Conservation (phyloP, 2,329 filamentous ascomycete species). For the Diaporthe caulivora region DNA sequence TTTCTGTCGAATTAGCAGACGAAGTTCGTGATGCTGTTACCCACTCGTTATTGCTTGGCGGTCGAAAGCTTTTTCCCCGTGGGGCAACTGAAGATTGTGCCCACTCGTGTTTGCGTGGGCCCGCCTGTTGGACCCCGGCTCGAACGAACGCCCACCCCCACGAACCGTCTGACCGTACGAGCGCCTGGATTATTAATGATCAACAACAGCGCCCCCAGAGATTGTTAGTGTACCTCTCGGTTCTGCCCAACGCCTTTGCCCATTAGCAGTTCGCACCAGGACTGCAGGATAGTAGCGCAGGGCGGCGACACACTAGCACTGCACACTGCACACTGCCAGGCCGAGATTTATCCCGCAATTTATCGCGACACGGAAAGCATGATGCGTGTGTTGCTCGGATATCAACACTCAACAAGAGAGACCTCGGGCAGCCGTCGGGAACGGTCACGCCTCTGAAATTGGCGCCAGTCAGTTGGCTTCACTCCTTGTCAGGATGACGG, state of each 20-base stretch:
- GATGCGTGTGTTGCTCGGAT: neutral
- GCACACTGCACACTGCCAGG: neutral
- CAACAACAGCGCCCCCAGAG: neutral
- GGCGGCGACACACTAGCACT: neutral
- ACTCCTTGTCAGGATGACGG: slow-evolving; percentile 18
- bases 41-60: slow-evolving; percentile 1
- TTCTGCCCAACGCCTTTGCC: neutral
- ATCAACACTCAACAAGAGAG: neutral
- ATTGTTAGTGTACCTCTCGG: neutral
- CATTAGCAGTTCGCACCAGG: neutral
- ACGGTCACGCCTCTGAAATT: neutral
- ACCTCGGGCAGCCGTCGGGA: slow-evolving; percentile 14
- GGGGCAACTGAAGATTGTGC: neutral
- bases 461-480: slow-evolving; percentile 20
- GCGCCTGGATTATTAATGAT: slow-evolving; percentile 3
- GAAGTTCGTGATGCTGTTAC: neutral
- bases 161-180: slow-evolving; percentile 1
- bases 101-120: slow-evolving; percentile 15
- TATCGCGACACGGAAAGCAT: neutral
- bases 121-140: neutral
- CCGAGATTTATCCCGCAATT: neutral
- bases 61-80: slow-evolving; percentile 19
- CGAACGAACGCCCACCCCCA: neutral
- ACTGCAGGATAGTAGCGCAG: neutral
- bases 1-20: slow-evolving; percentile 1